Base-by-base conservation (phyloP, 2,329 filamentous ascomycete species). In the Didymella keratinophila region DNA sequence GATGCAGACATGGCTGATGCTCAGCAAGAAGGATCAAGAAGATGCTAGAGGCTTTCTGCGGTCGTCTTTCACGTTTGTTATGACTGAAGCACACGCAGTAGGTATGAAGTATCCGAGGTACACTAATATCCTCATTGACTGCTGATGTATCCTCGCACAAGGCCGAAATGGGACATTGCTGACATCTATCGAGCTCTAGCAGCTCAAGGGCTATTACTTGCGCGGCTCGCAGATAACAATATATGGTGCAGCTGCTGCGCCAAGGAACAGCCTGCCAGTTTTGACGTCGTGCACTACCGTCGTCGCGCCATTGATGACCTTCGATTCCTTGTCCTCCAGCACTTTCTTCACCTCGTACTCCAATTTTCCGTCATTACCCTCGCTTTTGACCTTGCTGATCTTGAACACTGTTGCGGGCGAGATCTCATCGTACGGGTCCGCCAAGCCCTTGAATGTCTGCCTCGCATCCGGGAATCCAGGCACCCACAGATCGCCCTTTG, bases 281-380 rank as follows among this genome's bases (percentile, higher is more conserved):
- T 67, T 69, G 1, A 49, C 62, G 64, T 74, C 71, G 43, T 73
- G 70, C 20, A 63, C 58, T 0, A 68, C 67, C 1, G 68, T 72
- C 8, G 71, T 74, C 20, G 63, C 60, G 1, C 64, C 66, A 54
- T 58, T 63, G 14, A 74, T n/a, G 0, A 71, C 51, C 36, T 62
- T 63, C 0, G 46, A 53, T 2, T 72, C 65, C 2, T 28, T 58
- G 55, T 74, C 71, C 34, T 74, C 71, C 16, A 74, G 25, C 4
- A 73, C 58, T 47, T 74, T 74, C 39, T 66, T 58, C 1, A 71
- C 62, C 10, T 52, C 58, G 32, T 70, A 71, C 27, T 63, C 54
- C 7, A 60, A 49, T n/a, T 34, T n/a, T 43, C 52, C 41, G 20
- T 41, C 10, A 34, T 28, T 8, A 1, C 34, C 30, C 2, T 27